These are phyloP conservation scores for Russula earlei DNA, from an alignment of 768 basidiomycete species.

Conservation along the genomic window DNA sequence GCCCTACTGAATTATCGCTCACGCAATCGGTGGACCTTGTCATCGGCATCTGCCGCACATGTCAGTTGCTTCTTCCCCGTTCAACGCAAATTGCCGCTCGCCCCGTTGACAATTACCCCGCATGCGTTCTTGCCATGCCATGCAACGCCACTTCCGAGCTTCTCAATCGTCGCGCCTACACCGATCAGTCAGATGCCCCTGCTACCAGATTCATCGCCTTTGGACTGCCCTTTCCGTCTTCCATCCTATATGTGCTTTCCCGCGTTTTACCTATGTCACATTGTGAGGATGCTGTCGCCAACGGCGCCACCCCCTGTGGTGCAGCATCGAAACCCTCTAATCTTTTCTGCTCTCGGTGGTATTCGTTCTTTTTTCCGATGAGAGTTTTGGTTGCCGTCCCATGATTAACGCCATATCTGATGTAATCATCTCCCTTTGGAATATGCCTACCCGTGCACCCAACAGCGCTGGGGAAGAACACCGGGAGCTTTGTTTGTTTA, in stretches of 20 bases:
- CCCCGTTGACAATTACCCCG: conserved; percentile 16
- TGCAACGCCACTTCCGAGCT: conserved; percentile 15
- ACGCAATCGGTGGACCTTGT: neutral
- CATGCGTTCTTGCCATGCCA: conserved; percentile 10
- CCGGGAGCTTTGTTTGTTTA: neutral
- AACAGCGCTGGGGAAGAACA: neutral
- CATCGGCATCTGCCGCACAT: conserved; percentile 8
- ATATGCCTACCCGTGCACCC: neutral
- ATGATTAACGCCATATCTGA: neutral
- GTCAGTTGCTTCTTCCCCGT: neutral
- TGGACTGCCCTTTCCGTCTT: neutral
- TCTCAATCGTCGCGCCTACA: conserved; percentile 12
- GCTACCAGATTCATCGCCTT: neutral
- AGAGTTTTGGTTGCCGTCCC: neutral
- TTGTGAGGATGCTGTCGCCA: neutral
- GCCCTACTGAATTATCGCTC: neutral
- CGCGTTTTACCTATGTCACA: neutral
- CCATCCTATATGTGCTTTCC: neutral
- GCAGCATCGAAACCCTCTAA: neutral
- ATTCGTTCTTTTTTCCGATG: neutral
- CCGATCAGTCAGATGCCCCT: conserved; percentile 8
- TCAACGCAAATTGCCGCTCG: conserved; percentile 6
- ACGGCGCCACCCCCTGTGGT: neutral
- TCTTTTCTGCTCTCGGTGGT: neutral
- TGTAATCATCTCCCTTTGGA: neutral